These are phyloP conservation scores for Exophiala lecanii-corni DNA, from an alignment of 2,329 filamentous ascomycete species.

Conservation along the genomic window DNA sequence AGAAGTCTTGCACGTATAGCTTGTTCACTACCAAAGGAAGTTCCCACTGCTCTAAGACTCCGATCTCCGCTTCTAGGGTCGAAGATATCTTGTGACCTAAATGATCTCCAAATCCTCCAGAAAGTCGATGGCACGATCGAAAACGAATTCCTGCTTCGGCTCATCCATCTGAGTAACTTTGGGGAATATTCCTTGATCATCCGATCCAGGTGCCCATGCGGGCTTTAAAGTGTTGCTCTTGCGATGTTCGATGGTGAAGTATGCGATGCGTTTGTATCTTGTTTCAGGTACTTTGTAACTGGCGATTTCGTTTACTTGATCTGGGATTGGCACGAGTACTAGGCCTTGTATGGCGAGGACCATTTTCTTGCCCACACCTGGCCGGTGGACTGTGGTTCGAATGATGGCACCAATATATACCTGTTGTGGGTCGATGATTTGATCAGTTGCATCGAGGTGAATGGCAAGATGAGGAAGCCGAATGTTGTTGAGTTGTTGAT, in stretches of 20 bases:
- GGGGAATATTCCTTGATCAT: neutral
- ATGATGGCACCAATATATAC: constrained; percentile 21
- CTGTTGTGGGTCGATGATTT: constrained; percentile 1
- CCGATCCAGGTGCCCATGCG: constrained; percentile 4
- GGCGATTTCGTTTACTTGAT: neutral
- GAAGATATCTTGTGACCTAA: neutral
- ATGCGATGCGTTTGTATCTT: constrained; percentile 8
- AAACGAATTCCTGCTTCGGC: neutral
- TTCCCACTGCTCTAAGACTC: too few relatives aligned
- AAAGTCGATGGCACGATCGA: neutral
- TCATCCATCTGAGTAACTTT: neutral
- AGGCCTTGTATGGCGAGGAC: constrained; percentile 14
- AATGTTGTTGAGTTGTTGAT: constrained; percentile 1
- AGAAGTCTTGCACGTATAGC: too few relatives aligned
- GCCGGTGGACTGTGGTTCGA: constrained; percentile 16
- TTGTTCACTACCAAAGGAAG: too few relatives aligned
- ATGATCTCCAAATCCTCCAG: neutral
- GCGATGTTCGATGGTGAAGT: constrained; percentile 14
- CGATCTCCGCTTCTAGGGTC: too few relatives aligned
- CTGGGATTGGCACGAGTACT: constrained; percentile 1
- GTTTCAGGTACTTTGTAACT: neutral
- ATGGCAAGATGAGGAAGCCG: constrained; percentile 4
- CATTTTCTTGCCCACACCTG: constrained; percentile 5
- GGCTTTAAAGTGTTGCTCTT: constrained; percentile 8
- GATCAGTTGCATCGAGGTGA: constrained; percentile 9